These are phyloP conservation scores for Alternaria sp. DNA, from an alignment of 2,329 filamentous ascomycete species.

Conservation along the genomic window DNA sequence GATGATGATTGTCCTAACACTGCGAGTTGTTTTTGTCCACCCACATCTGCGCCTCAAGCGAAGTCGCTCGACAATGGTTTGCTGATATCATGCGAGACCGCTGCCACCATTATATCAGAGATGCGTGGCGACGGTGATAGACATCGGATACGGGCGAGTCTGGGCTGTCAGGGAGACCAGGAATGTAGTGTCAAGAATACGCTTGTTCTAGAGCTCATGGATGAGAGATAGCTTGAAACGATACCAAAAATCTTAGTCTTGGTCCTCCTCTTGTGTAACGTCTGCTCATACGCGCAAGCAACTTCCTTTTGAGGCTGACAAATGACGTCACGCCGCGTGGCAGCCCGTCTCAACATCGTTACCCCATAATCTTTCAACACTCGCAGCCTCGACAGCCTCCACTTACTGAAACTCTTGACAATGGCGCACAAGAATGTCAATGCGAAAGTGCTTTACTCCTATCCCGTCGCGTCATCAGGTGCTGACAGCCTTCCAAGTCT, in stretches of 20 bases:
- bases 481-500: background rate
- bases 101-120: conserved; percentile 35
- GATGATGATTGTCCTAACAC: conserved; percentile 21
- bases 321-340: background rate
- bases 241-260: background rate
- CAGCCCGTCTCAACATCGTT: background rate
- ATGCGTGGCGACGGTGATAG: conserved; percentile 35
- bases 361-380: background rate
- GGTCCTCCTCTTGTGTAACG: background rate
- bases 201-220: conserved; percentile 33
- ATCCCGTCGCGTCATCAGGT: background rate
- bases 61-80: conserved; percentile 5
- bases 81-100: conserved; percentile 37
- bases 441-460: no score
- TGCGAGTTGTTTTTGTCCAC: conserved; percentile 30
- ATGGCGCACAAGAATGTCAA: background rate
- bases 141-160: conserved; percentile 22
- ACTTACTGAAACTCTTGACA: background rate
- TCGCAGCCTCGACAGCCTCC: background rate
- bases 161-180: conserved; percentile 25
- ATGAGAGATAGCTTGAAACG: conserved; percentile 15
- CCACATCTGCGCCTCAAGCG: conserved; percentile 3
- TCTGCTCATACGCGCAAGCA: background rate
- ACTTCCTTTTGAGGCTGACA: background rate
- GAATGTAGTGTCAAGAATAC: conserved; percentile 32